Evolutionary conservation across 345 rosid species (phyloP).

Genomic region (Gossypium australe): DNA sequence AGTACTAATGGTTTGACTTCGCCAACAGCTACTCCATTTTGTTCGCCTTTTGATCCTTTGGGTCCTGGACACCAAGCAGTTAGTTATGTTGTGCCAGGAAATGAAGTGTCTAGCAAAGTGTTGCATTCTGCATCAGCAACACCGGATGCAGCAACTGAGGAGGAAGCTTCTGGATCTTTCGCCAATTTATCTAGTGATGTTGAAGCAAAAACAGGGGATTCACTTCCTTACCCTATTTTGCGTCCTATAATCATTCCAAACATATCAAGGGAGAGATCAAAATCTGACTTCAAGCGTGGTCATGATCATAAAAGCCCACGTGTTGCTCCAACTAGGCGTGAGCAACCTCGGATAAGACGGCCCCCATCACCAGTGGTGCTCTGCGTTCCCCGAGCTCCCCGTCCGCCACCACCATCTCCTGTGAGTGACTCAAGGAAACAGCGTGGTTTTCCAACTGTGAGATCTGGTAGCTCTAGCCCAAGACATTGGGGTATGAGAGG

Average conservation of each 20-base stretch:
- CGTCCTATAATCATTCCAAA: slow-evolving; percentile 91
- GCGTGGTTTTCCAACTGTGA: slow-evolving; percentile 87
- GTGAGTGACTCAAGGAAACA: slow-evolving; percentile 81
- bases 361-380: slow-evolving; percentile 98
- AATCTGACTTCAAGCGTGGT: slow-evolving; percentile 58
- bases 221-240: slow-evolving; percentile 75
- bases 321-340: slow-evolving; percentile 68
- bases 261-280: slow-evolving; percentile 58
- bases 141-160: slow-evolving; percentile 53
- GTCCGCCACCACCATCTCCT: slow-evolving; percentile 94
- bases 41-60: slow-evolving; percentile 85
- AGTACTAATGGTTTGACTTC: slow-evolving; percentile 89
- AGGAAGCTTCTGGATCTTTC: slow-evolving; percentile 62
- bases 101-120: slow-evolving; percentile 66
- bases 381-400: slow-evolving; percentile 92
- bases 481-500: slow-evolving; percentile 96
- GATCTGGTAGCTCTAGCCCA: slow-evolving; percentile 99
- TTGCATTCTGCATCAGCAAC: slow-evolving; percentile 50
- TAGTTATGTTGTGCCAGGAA: slow-evolving; percentile 80
- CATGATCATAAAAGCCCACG: slow-evolving; percentile 75
- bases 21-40: slow-evolving; percentile 83
- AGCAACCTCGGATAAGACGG: slow-evolving; percentile 81
- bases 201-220: slow-evolving; percentile 69
- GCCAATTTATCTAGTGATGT: slow-evolving; percentile 51
- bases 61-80: slow-evolving; percentile 76